Conservation (phyloP, 148 eudicot genomes). For the Rhododendron vialii region DNA sequence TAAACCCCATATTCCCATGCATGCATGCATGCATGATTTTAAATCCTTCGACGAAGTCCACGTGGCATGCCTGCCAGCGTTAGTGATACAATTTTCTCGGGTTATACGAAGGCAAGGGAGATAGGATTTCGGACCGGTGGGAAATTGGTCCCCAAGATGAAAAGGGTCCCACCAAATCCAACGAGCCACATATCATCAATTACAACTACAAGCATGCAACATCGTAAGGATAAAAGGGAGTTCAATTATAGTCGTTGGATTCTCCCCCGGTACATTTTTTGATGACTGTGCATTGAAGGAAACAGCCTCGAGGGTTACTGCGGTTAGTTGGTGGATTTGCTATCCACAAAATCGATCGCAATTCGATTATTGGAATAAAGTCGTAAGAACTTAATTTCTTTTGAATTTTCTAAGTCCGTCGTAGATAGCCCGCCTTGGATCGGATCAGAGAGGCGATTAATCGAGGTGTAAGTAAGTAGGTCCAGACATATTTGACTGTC, state of each 20-base stretch:
- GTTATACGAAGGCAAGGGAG: background rate
- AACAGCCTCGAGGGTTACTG: background rate
- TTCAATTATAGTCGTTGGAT: conserved; percentile 4
- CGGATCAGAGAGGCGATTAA: too few relatives aligned
- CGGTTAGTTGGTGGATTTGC: too few relatives aligned
- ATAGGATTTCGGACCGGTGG: background rate
- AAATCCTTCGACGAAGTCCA: conserved; percentile 29
- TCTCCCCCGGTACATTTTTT: conserved; percentile 1
- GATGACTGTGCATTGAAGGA: conserved; percentile 15
- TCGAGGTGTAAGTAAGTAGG: too few relatives aligned
- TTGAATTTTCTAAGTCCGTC: too few relatives aligned
- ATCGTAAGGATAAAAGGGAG: conserved; percentile 10
- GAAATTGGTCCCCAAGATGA: conserved; percentile 13
- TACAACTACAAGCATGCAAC: background rate
- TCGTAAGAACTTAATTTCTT: too few relatives aligned
- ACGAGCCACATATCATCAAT: conserved; percentile 25
- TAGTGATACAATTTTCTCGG: conserved; percentile 15
- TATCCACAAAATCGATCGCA: too few relatives aligned
- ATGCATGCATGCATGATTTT: conserved; percentile 43
- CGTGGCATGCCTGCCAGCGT: conserved; percentile 43
- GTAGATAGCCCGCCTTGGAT: too few relatives aligned
- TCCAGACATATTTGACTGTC: too few relatives aligned
- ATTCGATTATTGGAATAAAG: too few relatives aligned
- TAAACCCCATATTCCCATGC: conserved; percentile 12
- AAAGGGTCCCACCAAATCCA: conserved; percentile 42